Conservation (phyloP, 331 rosid genomes). For the Malus hybrid region DNA sequence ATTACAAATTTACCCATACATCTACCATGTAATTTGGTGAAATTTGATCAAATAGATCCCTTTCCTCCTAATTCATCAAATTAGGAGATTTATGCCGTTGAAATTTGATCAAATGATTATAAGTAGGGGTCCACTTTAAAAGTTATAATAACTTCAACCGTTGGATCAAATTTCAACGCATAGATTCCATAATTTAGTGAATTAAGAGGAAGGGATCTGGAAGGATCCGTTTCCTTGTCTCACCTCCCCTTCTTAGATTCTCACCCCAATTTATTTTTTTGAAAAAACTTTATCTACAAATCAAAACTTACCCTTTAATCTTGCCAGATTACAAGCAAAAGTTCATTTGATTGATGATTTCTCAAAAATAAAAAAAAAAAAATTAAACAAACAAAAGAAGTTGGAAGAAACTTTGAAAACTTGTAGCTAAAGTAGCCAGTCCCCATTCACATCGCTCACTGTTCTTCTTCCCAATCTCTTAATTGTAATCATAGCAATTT, state of each 20-base stretch:
- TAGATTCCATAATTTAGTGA: rapidly evolving
- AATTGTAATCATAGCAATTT: not conserved
- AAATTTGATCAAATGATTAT: too few species aligned
- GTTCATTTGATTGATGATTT: not conserved
- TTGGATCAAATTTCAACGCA: too few species aligned
- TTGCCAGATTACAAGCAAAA: not conserved
- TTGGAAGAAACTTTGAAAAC: not conserved
- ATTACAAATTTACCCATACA: not conserved
- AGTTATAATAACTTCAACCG: too few species aligned
- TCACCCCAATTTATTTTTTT: not conserved
- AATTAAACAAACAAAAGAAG: not conserved
- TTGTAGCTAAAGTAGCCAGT: not conserved
- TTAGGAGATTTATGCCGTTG: rapidly evolving
- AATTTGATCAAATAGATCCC: too few species aligned
- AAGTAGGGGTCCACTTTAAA: rapidly evolving
- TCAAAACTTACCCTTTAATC: not conserved
- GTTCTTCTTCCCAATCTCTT: not conserved
- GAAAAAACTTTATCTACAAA: not conserved
- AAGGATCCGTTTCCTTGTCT: not conserved
- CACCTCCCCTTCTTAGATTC: not conserved
- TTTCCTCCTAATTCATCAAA: too few species aligned
- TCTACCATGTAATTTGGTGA: not conserved
- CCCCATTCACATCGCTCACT: not conserved
- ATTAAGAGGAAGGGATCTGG: too few species aligned
- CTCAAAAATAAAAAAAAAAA: not conserved